Conservation (phyloP, 2,329 filamentous ascomycete species). For the Teratosphaeria zuluensis region DNA sequence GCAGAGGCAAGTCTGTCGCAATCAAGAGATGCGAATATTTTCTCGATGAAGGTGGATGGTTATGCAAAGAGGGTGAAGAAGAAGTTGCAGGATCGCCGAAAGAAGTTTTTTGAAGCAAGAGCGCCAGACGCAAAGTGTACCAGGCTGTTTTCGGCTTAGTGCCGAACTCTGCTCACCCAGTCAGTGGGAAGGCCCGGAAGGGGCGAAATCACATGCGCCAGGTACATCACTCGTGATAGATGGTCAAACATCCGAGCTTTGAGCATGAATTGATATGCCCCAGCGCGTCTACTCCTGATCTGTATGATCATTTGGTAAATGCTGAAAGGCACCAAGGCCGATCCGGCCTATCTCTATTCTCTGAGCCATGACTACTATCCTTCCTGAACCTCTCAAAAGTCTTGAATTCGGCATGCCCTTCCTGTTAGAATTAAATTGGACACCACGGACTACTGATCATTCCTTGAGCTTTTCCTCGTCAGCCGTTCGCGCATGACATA, state of each 20-base stretch:
- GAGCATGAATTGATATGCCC: no score
- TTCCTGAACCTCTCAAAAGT: no score
- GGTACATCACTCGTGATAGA: no score
- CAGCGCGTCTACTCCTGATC: no score
- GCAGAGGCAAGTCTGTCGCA: neutral
- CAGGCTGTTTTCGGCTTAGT: neutral
- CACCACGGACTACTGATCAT: no score
- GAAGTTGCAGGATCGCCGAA: neutral
- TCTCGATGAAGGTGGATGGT: neutral
- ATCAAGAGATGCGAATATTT: neutral
- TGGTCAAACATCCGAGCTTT: no score
- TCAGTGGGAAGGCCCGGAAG: neutral
- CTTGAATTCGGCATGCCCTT: no score
- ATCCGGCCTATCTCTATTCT: no score
- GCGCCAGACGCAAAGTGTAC: neutral
- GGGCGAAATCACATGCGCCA: neutral
- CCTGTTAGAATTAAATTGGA: no score
- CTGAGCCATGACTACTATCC: no score
- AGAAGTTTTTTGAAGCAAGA: neutral
- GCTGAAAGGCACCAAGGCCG: no score
- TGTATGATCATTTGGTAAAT: no score
- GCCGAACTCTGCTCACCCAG: neutral
- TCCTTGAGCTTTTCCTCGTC: neutral
- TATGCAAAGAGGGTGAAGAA: neutral
- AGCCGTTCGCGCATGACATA: neutral